Evolutionary conservation across 2,329 filamentous ascomycete species (phyloP), one percentile per base, ranked within the genome.

Genomic region (Aspergillus tubingensis): DNA sequence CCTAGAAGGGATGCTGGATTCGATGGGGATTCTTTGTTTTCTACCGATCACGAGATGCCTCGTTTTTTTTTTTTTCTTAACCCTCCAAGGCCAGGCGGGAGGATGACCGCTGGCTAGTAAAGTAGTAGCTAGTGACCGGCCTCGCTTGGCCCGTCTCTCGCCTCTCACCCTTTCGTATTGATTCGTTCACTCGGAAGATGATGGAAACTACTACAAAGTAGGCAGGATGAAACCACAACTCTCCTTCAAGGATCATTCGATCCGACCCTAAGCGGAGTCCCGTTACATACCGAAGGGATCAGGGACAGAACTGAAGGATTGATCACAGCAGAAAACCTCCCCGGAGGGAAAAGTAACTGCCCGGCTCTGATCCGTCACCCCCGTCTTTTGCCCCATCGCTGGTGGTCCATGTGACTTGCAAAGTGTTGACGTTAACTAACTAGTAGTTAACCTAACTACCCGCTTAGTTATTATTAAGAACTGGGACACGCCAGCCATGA

Each of bases 371-470:
- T 55, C 39, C 38, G 23, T 23, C 52, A 13, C 2, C 47, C n/a
- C 32, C 32, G 51, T 44, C 43, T 11, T 36, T 36, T 36, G 32
- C 32, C 32, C 32, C 32, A 36, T 36, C 32, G 32, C 32, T n/a
- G 17, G 27, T 32, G 11, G 27, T 39, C 53, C 53, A 55, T 55
- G 53, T 55, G 53, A 55, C 53, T 55, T 17, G 19, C 39, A 11
- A 36, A 55, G 53, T 32, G 44, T 55, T 55, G 41, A 43, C 53
- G 39, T 43, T 55, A 54, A 39, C 39, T 17, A n/a, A 11, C 10
- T 19, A 19, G 19, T 19, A n/a, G n/a, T n/a, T n/a, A n/a, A n/a
- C n/a, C n/a, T 27, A 36, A 25, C 30, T 55, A 55, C 53, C 41
- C 25, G 25, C 53, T 43, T 41, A 30, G 4, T 30, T 30, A 30